Evolutionary conservation across 805 yeast genomes (phyloP).

Genomic region (Zygoascus flipseniorum): DNA sequence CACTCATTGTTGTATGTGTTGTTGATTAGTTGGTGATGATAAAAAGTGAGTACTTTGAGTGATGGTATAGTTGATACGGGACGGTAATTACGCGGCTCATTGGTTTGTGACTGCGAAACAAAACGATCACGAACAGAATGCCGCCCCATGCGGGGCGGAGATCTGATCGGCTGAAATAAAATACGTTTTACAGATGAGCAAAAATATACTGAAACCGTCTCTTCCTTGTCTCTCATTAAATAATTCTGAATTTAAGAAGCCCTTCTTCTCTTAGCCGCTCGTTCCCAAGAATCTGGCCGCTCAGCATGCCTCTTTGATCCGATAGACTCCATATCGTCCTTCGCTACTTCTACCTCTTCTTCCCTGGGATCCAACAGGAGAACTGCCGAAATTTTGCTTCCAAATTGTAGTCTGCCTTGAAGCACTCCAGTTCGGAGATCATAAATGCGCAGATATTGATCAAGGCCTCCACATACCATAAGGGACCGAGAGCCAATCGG

Average conservation of each 20-base stretch:
- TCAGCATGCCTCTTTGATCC: neutral
- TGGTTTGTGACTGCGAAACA: neutral
- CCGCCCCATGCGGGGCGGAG: neutral
- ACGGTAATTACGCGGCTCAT: neutral
- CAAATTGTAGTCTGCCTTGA: conserved; percentile 3
- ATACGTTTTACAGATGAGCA: too few species aligned
- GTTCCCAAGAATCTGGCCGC: neutral
- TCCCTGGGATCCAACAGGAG: conserved; percentile 4
- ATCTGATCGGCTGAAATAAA: too few species aligned
- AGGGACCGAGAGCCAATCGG: neutral
- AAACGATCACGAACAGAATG: neutral
- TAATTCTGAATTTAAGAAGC: neutral
- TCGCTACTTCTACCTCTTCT: neutral
- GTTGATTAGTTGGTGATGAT: neutral
- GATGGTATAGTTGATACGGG: neutral
- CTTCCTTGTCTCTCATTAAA: too few species aligned
- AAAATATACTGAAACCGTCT: too few species aligned
- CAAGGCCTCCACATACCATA: conserved; percentile 11
- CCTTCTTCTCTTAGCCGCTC: neutral
- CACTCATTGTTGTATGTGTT: conserved; percentile 24
- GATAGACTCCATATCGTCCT: neutral
- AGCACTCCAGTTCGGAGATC: conserved; percentile 8
- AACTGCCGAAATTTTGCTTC: conserved; percentile 5
- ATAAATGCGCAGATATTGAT: conserved; percentile 8
- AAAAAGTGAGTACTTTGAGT: neutral